Conservation (phyloP, 257 asterid species). For the Plantago ovata region DNA sequence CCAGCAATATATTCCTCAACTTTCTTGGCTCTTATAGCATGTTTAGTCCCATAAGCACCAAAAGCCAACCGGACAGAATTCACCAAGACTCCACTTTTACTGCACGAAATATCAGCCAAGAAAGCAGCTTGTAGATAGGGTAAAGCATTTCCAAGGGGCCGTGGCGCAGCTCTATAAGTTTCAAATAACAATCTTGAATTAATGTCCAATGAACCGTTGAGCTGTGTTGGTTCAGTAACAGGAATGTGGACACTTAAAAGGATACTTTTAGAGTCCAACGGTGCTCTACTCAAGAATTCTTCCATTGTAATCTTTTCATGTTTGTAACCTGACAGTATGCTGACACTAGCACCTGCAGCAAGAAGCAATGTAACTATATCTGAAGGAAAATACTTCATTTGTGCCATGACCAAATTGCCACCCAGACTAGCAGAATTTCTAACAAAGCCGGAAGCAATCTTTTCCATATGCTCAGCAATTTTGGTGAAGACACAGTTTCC, state of each 20-base stretch:
- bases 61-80: slow-evolving; percentile 37
- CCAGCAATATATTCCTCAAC: slow-evolving; percentile 50
- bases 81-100: slow-evolving; percentile 29
- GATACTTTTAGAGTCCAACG: slow-evolving; percentile 38
- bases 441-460: slow-evolving; percentile 49
- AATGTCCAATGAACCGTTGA: slow-evolving; percentile 12
- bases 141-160: slow-evolving; percentile 70
- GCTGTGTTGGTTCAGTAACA: slow-evolving; percentile 22
- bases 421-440: slow-evolving; percentile 66
- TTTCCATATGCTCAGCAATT: slow-evolving; percentile 63
- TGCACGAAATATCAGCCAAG: slow-evolving; percentile 43
- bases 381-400: slow-evolving; percentile 63
- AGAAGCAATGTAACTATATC: slow-evolving; percentile 63
- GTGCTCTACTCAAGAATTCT: slow-evolving; percentile 47
- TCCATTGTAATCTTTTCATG: slow-evolving; percentile 39
- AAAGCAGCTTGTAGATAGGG: slow-evolving; percentile 67
- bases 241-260: slow-evolving; percentile 58
- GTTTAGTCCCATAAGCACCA: slow-evolving; percentile 58
- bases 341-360: slow-evolving; percentile 42
- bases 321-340: slow-evolving; percentile 28
- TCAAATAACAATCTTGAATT: slow-evolving; percentile 40
- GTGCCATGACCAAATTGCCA: slow-evolving; percentile 73
- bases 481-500: slow-evolving; percentile 31
- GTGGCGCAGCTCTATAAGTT: slow-evolving; percentile 57
- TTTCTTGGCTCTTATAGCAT: slow-evolving; percentile 41